Percentiles rank a stretch among this genome's conserved stretches.
phyloP scores from a whole-genome alignment of 192 early-diverging fungal genomes.

The Coemansia sp. region DNA sequence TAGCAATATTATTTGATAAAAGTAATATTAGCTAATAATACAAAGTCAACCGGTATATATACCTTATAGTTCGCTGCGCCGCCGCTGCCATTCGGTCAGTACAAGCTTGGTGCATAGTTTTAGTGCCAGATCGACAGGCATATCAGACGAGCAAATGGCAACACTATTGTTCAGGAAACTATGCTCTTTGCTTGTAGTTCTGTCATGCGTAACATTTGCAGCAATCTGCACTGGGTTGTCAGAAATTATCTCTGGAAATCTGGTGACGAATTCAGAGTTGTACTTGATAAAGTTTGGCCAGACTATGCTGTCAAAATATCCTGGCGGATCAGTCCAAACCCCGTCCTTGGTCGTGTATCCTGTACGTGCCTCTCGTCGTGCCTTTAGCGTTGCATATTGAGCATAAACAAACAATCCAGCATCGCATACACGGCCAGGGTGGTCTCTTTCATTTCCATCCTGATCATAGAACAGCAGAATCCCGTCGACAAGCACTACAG shows the following conservation, averaged over 20 bases:
- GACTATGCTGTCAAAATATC: conserved; percentile 72
- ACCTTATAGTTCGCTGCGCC: not conserved
- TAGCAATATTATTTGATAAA: not conserved
- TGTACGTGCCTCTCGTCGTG: conserved; percentile 60
- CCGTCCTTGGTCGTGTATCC: conserved; percentile 80
- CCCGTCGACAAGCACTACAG: conserved; percentile 60
- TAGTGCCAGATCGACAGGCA: conserved; percentile 16
- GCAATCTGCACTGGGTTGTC: not conserved
- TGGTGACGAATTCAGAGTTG: conserved; percentile 18
- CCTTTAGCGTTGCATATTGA: conserved; percentile 58
- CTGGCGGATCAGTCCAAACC: conserved; percentile 70
- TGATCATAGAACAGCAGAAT: conserved; percentile 71
- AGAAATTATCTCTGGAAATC: conserved; percentile 12
- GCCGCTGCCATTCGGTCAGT: conserved; percentile 13
- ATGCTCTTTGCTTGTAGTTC: too few relatives aligned
- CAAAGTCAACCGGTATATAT: not conserved
- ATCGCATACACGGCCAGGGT: conserved; percentile 25
- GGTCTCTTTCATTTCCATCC: conserved; percentile 41
- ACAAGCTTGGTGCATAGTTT: conserved; percentile 14
- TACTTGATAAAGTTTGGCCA: conserved; percentile 69
- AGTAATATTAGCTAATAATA: not conserved
- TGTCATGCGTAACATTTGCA: too few relatives aligned
- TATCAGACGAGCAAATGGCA: conserved; percentile 39
- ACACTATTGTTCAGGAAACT: not conserved
- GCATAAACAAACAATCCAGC: conserved; percentile 53